phyloP scores from a whole-genome alignment of 805 yeast genomes.

The Teunomyces panamensis region DNA sequence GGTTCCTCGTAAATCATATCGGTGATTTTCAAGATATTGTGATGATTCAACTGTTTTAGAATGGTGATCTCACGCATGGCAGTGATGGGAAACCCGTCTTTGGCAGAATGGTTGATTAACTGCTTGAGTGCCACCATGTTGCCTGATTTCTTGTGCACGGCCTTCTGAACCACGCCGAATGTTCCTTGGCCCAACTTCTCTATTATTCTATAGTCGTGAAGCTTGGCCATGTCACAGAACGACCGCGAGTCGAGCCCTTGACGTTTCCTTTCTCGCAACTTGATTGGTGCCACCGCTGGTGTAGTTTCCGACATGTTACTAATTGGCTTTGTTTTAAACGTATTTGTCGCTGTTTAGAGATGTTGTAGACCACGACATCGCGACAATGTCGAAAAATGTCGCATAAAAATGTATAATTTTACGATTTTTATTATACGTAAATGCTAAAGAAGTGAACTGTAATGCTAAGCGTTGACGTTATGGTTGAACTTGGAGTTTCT shows the following conservation, averaged over 20 bases:
- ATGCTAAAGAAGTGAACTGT: background rate
- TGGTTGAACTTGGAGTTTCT: conserved; percentile 6
- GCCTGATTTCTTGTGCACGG: conserved; percentile 51
- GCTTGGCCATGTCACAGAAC: conserved; percentile 30
- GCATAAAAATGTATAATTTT: background rate
- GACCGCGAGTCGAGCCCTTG: conserved; percentile 2
- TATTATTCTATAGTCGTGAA: conserved; percentile 31
- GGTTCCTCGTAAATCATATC: conserved; percentile 65
- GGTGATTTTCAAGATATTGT: conserved; percentile 69
- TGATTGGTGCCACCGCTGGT: background rate
- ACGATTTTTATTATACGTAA: too few species aligned
- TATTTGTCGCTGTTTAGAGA: too few species aligned
- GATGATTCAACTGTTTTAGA: conserved; percentile 64
- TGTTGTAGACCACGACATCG: background rate
- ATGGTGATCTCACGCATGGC: conserved; percentile 90
- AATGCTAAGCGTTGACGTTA: background rate
- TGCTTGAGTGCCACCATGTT: conserved; percentile 83
- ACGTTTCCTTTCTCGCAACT: background rate
- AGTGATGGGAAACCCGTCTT: conserved; percentile 88
- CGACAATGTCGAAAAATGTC: background rate
- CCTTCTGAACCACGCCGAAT: conserved; percentile 78
- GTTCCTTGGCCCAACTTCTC: conserved; percentile 44
- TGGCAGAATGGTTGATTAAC: conserved; percentile 71
- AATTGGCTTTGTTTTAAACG: too few species aligned
- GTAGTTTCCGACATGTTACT: background rate